These are phyloP conservation scores for Fagopyrum tataricum DNA, from an alignment of 148 eudicot species.

Conservation along the genomic window DNA sequence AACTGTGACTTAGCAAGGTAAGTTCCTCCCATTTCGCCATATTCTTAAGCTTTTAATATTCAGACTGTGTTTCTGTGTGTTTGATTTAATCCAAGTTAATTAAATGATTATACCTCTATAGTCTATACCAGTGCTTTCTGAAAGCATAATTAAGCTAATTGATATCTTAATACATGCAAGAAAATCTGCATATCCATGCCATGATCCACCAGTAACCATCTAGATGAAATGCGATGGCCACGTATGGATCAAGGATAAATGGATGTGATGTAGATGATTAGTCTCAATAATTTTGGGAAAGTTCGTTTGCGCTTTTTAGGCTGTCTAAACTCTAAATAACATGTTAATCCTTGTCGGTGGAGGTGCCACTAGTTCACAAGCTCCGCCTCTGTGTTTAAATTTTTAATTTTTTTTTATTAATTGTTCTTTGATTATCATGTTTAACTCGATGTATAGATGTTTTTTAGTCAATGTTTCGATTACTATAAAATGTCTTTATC, in stretches of 20 bases:
- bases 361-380: slow-evolving; percentile 9
- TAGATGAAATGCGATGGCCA: no score
- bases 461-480: no score
- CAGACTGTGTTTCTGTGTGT: not conserved
- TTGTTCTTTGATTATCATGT: not conserved
- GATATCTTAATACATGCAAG: no score
- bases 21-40: no score
- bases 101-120: not conserved
- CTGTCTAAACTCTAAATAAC: not conserved
- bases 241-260: not conserved
- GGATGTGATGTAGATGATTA: not conserved
- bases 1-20: slow-evolving; percentile 49
- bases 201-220: not conserved
- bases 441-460: no score
- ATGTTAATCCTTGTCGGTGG: not conserved
- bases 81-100: not conserved
- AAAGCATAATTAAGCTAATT: not conserved
- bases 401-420: not conserved
- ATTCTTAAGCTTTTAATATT: not conserved
- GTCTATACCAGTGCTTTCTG: not conserved
- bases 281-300: not conserved
- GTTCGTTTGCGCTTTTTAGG: not conserved
- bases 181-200: no score
- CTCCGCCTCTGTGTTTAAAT: not conserved
- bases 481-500: no score